Evolutionary conservation across 208 protist genomes (phyloP), one percentile per base, ranked within the genome.

Genomic region (Leishmania turanica): DNA sequence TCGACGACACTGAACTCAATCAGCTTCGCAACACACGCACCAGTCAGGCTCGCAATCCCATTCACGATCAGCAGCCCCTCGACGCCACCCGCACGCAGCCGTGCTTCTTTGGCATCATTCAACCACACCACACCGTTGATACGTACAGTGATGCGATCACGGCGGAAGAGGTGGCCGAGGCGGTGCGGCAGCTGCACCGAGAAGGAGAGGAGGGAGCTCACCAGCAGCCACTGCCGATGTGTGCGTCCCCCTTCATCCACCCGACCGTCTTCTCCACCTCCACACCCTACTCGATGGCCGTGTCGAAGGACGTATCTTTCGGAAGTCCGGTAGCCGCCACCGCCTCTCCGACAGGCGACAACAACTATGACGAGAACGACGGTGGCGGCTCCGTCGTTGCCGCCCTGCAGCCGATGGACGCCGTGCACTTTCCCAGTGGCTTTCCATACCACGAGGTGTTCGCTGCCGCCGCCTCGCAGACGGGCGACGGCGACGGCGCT

Each of bases 1-100:
- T 81, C 37, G 76, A 82, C 27, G 80, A 87, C 47, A 70, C 78
- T 19, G 84, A 94, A 68, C 86, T 93, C 53, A 56, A 87, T 19
- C 56, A 81, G 80, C 84, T 96, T 54, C 58, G 84, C 40, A 80
- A 78, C 72, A 90, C 89, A 40, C 87, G 93, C 56, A 87, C 91
- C 0, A 95, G 91, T 49, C 87, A 91, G 53, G 93, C 93, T 19
- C 87, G 91, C 53, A 96, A 90, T 65, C 90, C 90, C 19, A 96
- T 96, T 58, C 90, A 95, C 77, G 93, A 93, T 56, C 91, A 94
- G 72, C 84, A 89, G 69, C 83, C 86, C 6, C 73, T 90, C 37
- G 93, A 96, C 78, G 93, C 91, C 34, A 75, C 82, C 1, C 77
- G 64, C 31, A 69, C 72, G 34, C 27, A 70, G 56, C 77, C 72